Conservation (phyloP, 371 early-diverging fungal species). For the Cokeromyces recurvatus region DNA sequence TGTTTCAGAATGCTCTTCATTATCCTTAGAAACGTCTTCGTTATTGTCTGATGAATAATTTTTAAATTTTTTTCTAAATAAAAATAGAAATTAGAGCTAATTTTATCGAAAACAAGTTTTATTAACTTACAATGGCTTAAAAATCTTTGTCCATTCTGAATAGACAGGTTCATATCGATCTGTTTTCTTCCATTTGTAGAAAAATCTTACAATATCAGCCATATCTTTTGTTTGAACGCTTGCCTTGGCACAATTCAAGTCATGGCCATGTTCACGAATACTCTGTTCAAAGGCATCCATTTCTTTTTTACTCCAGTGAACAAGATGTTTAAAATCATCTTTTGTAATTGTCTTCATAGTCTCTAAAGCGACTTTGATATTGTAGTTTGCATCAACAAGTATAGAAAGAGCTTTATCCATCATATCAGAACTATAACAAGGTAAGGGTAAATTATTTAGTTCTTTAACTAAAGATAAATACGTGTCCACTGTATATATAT, state of each 20-base stretch:
- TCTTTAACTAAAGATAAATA: conserved; percentile 46
- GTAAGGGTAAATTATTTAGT: conserved; percentile 33
- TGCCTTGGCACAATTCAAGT: conserved; percentile 59
- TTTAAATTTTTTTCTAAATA: conserved; percentile 17
- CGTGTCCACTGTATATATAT: conserved; percentile 35
- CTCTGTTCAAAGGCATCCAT: conserved; percentile 64
- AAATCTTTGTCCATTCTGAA: conserved; percentile 65
- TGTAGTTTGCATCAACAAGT: conserved; percentile 52
- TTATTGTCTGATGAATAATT: conserved; percentile 10
- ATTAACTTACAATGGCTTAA: conserved; percentile 55
- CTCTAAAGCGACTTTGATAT: conserved; percentile 53
- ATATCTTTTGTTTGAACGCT: conserved; percentile 48
- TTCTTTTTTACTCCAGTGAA: conserved; percentile 60
- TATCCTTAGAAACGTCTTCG: not conserved
- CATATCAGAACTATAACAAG: conserved; percentile 47
- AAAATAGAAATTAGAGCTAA: too few relatives aligned
- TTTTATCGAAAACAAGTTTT: too few relatives aligned
- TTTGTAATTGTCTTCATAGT: conserved; percentile 44
- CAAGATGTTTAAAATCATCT: conserved; percentile 46
- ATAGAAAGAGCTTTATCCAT: conserved; percentile 60
- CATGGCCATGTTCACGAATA: conserved; percentile 66
- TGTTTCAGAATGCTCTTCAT: too few relatives aligned
- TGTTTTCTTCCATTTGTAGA: conserved; percentile 74
- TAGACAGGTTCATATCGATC: conserved; percentile 65
- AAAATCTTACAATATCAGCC: conserved; percentile 64